Percentiles rank a stretch among this genome's conserved stretches.
These are phyloP conservation scores for Thielaviopsis punctulata DNA, from an alignment of 2,329 filamentous ascomycete species.

Conservation along the genomic window DNA sequence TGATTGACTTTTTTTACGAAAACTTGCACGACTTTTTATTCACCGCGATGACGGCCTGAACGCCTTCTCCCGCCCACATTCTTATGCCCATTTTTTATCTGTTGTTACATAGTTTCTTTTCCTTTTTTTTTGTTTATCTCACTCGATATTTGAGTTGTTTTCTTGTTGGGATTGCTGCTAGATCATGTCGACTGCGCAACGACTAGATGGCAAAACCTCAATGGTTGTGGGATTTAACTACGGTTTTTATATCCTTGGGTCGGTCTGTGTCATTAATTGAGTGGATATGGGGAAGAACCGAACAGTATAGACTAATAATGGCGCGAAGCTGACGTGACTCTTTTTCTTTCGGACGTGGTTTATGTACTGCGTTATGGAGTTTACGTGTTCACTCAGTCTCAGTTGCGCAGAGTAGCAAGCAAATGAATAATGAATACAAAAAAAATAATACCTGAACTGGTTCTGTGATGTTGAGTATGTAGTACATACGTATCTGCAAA, in stretches of 20 bases:
- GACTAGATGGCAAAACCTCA: too few species aligned
- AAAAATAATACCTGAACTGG: too few species aligned
- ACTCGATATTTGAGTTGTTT: too few species aligned
- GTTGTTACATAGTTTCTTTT: constrained; percentile 3
- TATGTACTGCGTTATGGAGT: not conserved
- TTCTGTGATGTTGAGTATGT: too few species aligned
- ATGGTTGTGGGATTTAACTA: constrained; percentile 1
- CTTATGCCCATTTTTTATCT: not conserved
- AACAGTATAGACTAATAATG: not conserved
- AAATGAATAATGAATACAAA: too few species aligned
- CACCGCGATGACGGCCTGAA: not conserved
- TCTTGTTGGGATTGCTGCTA: too few species aligned
- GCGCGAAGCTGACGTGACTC: not conserved
- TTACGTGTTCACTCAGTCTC: too few species aligned
- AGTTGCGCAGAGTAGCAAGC: too few species aligned
- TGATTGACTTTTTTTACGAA: not conserved
- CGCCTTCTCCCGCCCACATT: not conserved
- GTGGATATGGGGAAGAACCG: not conserved
- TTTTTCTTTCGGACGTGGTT: too few species aligned
- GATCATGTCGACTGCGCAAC: too few species aligned
- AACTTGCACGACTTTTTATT: not conserved
- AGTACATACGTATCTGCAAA: too few species aligned
- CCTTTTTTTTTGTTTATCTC: constrained; percentile 2
- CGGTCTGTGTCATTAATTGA: constrained; percentile 1
- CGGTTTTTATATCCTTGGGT: constrained; percentile 7